These are phyloP conservation scores for Ophiostoma sp. DNA, from an alignment of 2,329 filamentous ascomycete species.

Conservation along the genomic window DNA sequence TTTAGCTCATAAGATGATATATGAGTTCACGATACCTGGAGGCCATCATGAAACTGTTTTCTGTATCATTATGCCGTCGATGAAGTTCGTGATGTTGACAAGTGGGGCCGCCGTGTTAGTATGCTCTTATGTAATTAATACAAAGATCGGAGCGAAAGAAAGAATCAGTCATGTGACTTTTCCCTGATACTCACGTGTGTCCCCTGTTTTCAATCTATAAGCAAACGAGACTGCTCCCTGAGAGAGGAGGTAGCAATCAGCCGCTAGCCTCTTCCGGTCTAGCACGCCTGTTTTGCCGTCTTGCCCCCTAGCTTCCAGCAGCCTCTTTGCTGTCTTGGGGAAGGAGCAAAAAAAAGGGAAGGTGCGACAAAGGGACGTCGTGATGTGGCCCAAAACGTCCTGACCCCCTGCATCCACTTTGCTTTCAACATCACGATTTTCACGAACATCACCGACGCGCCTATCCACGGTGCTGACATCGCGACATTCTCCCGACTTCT, in stretches of 20 bases:
- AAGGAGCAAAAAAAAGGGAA: conserved; percentile 15
- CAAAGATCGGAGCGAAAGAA: too few relatives aligned
- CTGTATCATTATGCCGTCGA: background rate
- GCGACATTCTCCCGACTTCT: background rate
- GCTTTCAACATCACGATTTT: conserved; percentile 12
- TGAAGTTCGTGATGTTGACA: background rate
- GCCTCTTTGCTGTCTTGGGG: conserved; percentile 14
- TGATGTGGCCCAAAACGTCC: conserved; percentile 19
- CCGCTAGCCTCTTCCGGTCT: conserved; percentile 16
- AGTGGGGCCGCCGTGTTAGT: too few relatives aligned
- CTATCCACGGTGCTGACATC: conserved; percentile 1
- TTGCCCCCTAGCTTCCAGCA: conserved; percentile 24
- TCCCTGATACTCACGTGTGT: background rate
- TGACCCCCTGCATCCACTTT: conserved; percentile 19
- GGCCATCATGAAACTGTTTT: too few relatives aligned
- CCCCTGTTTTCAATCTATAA: conserved; percentile 18
- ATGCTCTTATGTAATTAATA: background rate
- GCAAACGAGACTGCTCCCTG: background rate
- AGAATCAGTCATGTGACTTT: background rate
- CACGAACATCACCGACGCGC: background rate
- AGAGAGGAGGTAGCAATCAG: background rate
- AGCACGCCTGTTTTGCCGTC: conserved; percentile 15
- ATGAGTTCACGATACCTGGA: too few relatives aligned
- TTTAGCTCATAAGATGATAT: too few relatives aligned
- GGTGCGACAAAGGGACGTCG: conserved; percentile 18